Evolutionary conservation across 2,329 filamentous ascomycete genomes (phyloP).

Genomic region (Capronia coronata): DNA sequence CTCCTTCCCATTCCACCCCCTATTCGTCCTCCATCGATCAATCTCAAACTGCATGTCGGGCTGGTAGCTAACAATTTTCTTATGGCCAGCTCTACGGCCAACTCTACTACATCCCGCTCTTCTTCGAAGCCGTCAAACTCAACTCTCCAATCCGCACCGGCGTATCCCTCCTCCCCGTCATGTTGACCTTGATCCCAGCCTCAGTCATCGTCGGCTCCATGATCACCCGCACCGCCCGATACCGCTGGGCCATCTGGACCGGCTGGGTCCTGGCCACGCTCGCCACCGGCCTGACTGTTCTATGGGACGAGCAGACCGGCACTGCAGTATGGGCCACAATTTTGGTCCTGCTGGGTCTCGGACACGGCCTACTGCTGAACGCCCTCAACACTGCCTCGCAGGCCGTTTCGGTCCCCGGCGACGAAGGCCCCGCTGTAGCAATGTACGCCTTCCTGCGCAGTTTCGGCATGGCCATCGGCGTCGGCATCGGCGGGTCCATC

Average conservation of each 20-base stretch:
- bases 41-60: too few species aligned
- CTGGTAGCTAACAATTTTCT: too few species aligned
- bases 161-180: constrained; percentile 36
- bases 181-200: constrained; percentile 29
- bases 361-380: constrained; percentile 39
- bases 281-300: constrained; percentile 35
- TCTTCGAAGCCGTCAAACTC: constrained; percentile 35
- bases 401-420: constrained; percentile 32
- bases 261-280: constrained; percentile 39
- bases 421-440: constrained; percentile 32
- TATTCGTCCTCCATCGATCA: too few species aligned
- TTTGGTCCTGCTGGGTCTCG: constrained; percentile 38
- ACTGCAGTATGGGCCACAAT: constrained; percentile 35
- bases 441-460: constrained; percentile 38
- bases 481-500: constrained; percentile 37
- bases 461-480: constrained; percentile 42
- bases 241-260: constrained; percentile 39
- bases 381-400: constrained; percentile 39
- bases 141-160: constrained; percentile 35
- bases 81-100: constrained; percentile 41
- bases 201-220: constrained; percentile 32
- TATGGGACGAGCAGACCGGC: constrained; percentile 33
- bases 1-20: too few species aligned
- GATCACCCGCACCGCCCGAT: constrained; percentile 33
- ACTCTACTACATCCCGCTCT: constrained; percentile 41